Evolutionary conservation across 768 basidiomycete species (phyloP).

Genomic region (Guyanaporus albipodus): DNA sequence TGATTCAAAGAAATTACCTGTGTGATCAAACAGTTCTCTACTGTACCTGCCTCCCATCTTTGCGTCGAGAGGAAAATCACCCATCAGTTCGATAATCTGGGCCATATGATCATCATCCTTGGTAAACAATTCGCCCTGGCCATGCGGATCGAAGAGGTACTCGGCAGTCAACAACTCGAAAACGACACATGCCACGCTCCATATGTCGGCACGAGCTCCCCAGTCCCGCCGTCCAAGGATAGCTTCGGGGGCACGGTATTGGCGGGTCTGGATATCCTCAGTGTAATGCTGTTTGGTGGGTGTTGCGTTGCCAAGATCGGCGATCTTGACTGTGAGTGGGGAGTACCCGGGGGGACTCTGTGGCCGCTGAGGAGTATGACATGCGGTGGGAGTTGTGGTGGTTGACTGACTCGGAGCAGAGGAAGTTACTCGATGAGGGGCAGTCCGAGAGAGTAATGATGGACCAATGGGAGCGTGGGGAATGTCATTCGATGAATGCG

Average conservation of each 20-base stretch:
- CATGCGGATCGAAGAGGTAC: constrained; percentile 88
- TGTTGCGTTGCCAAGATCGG: constrained; percentile 92
- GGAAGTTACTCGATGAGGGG: constrained; percentile 35
- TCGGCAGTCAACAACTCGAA: constrained; percentile 92
- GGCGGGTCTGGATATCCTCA: constrained; percentile 95
- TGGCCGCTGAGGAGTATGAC: constrained; percentile 23
- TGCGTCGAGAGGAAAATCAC: constrained; percentile 66
- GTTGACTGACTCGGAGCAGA: constrained; percentile 19
- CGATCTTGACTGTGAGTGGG: constrained; percentile 84
- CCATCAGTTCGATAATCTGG: constrained; percentile 88
- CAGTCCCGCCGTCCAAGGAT: constrained; percentile 85
- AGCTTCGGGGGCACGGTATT: constrained; percentile 93
- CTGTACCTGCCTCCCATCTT: constrained; percentile 86
- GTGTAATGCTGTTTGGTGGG: constrained; percentile 89
- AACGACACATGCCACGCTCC: constrained; percentile 87
- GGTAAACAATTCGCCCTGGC: constrained; percentile 73
- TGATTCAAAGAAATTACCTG: constrained; percentile 41
- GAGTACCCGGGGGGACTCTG: constrained; percentile 21
- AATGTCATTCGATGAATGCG: constrained; percentile 15
- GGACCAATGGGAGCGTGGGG: constrained; percentile 34
- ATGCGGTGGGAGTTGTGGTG: constrained; percentile 18
- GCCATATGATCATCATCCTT: constrained; percentile 97
- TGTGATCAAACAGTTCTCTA: constrained; percentile 77
- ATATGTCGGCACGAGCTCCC: constrained; percentile 83
- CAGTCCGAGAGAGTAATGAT: constrained; percentile 64